phyloP scores from a whole-genome alignment of 306 rosid species.

The Rosa multiflora region DNA sequence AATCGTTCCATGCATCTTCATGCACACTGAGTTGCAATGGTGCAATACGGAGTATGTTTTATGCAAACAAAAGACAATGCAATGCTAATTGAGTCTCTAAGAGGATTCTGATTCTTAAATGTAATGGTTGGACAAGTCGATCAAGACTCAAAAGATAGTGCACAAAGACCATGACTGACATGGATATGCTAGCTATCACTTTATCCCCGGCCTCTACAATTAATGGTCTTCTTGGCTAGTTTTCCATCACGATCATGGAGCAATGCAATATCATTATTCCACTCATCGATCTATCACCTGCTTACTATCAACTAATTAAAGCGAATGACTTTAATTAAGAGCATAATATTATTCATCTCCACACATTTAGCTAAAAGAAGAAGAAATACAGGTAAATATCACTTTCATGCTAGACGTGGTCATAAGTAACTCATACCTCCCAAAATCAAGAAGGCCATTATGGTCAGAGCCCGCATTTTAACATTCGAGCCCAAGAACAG shows the following conservation, averaged over 20 bases:
- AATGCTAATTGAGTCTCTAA: not conserved
- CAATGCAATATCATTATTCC: not conserved
- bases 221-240: not conserved
- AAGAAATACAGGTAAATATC: not conserved
- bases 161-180: not conserved
- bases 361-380: not conserved
- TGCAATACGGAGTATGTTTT: not conserved
- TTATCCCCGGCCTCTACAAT: not conserved
- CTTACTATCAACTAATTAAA: not conserved
- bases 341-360: not conserved
- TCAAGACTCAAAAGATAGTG: not conserved
- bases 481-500: not conserved
- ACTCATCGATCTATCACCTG: not conserved
- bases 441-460: not conserved
- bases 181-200: not conserved
- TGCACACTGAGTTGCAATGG: not conserved
- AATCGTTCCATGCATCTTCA: too few species aligned
- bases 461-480: not conserved
- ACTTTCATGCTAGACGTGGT: not conserved
- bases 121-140: slow-evolving; percentile 1
- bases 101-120: not conserved
- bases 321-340: not conserved
- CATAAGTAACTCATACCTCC: not conserved
- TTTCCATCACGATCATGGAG: not conserved
- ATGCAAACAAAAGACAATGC: not conserved